Evolutionary conservation across 2,329 filamentous ascomycete genomes (phyloP), one percentile per base, ranked within the genome.

Genomic region (Curvularia hawaiiensis): DNA sequence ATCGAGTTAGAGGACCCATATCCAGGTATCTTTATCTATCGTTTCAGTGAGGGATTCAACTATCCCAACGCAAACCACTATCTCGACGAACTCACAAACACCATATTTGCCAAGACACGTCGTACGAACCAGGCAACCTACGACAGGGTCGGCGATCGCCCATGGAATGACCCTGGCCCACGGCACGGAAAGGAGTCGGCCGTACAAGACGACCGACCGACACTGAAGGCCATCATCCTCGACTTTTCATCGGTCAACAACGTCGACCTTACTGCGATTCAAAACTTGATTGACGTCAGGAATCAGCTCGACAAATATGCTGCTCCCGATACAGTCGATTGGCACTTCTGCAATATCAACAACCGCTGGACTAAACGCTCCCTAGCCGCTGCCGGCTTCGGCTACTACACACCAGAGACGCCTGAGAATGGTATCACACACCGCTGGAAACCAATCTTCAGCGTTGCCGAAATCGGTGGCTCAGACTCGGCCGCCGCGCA

Each of bases 161-260:
- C 95, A 1, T 98, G 95, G 95, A 98, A 97, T 69, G 91, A 98
- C 72, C 91, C 95, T 0, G 93, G 92, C 49, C 90, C 91, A 57
- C 83, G 85, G 33, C 85, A 78, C 50, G 83, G 80, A 67, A 78
- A 86, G 74, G 69, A 78, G 67, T 58, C 59, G 10, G 60, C 74
- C 66, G 9, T 78, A 75, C 39, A 62, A 3, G 77, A 82, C 49
- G 79, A 82, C 51, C 80, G 87, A 14, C 90, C 92, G 1, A 90
- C 86, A 0, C 84, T 97, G 52, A 92, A 91, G 73, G 93, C 94
- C 28, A 82, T 98, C 66, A 94, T 98, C 59, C 85, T 99, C 22
- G 95, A 99, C 75, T 96, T 98, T 77, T 93, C 90, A 0, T 90
- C 91, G 0, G 93, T 98, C 63, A 97, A 97, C 79, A 92, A 97